Base-by-base conservation (phyloP, 768 basidiomycete species). In the Boletellus sp. region DNA sequence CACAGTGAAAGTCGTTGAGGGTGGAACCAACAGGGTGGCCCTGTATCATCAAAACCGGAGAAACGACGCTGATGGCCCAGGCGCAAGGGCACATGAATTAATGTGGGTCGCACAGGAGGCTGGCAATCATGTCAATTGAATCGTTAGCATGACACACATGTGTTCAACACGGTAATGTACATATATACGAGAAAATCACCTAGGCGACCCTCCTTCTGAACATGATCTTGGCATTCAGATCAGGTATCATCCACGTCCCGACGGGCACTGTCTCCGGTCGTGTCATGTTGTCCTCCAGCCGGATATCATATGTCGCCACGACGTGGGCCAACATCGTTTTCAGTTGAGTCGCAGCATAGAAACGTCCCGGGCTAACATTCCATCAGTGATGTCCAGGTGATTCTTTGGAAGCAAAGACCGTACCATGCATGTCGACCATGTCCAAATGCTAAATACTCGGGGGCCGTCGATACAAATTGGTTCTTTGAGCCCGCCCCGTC, bases 321-420 rank as follows among this genome's bases (percentile, higher is more conserved):
- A 79, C 38, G 48, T 76, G 65, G 2, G 76, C 78, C 33, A 80
- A 48, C 61, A 80, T 70, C 0, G 68, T 58, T 57, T 80, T 79
- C 61, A 81, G 54, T 51, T 72, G 65, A 19, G 55, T 64, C 7
- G 68, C 70, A 4, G 74, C 74, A 51, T 78, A 71, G 60, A 78
- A 77, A 10, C 78, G 69, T 11, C 58, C 60, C 1, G 60, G 58
- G 40, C 54, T 56, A 4, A 19, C 16, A 11, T 3, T 9, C 13
- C 22, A 12, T 42, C 47, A 48, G 33, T n/a, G 28, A 28, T 10
- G 11, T 28, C 28, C 11, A 7, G n/a, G 28, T 28, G 28, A 28
- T 3, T 28, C 28, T n/a, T 28, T 28, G 28, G n/a, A 16, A 9
- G 20, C 8, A n/a, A 4, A 61, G 41, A 62, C 26, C 52, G 7